Evolutionary conservation across 192 early-diverging fungal species (phyloP).

Genomic region (Rhizoclosmatium globosum): DNA sequence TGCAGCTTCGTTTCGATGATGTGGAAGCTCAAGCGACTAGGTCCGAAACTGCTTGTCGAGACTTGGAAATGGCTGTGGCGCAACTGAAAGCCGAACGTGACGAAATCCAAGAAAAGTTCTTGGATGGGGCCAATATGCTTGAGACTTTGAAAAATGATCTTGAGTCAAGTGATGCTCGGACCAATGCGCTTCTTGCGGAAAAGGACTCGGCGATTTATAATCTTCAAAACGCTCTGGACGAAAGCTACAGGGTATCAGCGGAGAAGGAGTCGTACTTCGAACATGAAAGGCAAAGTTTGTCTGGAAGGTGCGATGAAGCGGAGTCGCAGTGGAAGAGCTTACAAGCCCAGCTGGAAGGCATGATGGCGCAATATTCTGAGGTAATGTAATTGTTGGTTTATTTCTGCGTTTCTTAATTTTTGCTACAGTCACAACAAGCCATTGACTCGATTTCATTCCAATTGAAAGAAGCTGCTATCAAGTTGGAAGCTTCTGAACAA

Average conservation of each 20-base stretch:
- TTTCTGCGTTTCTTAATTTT: neutral
- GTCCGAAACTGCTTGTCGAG: neutral
- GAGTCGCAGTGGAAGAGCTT: constrained; percentile 18
- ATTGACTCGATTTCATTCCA: constrained; percentile 4
- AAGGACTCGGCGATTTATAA: constrained; percentile 15
- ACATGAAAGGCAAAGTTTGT: neutral
- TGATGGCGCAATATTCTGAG: constrained; percentile 27
- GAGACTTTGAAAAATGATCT: constrained; percentile 17
- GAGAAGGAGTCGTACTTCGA: constrained; percentile 10
- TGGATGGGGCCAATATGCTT: constrained; percentile 22
- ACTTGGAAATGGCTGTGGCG: neutral
- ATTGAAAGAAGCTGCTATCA: constrained; percentile 26
- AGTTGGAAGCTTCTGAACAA: constrained; percentile 28
- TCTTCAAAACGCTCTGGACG: constrained; percentile 10
- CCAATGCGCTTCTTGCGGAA: neutral
- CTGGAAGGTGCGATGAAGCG: constrained; percentile 3
- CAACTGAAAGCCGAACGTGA: constrained; percentile 17
- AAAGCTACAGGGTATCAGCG: neutral
- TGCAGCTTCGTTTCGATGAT: neutral
- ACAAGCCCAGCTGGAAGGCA: constrained; percentile 18
- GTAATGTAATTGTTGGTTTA: constrained; percentile 10
- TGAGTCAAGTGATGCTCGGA: neutral
- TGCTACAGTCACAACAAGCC: neutral
- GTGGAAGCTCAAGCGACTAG: neutral
- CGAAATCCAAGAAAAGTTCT: constrained; percentile 27